Evolutionary conservation across 495 filamentous ascomycete genomes (phyloP), one percentile per base, ranked within the genome.

Genomic region (Cercophora sp.): DNA sequence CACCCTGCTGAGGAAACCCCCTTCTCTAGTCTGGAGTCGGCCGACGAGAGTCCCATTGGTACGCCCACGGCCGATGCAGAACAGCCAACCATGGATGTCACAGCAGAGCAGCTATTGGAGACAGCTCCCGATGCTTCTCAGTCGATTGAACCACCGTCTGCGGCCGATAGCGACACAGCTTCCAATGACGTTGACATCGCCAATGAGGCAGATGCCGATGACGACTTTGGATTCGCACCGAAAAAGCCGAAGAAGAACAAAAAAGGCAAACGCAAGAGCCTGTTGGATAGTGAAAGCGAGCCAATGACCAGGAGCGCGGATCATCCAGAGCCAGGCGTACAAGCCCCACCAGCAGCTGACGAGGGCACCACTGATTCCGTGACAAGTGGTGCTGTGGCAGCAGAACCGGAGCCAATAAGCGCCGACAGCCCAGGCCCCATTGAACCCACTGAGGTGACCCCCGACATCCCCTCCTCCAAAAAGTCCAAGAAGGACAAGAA

Each of bases 401-500:
- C 55, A 9, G 37, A 59, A 52, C 32, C 49, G 2, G 55, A 58
- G 34, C 58, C 61, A 61, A 64, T 64, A 31, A 43, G 47, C 51
- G 19, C 50, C 45, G 58, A 41, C 34, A 48, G 48, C 20, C 43
- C 51, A 49, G 32, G 31, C 34, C 6, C 45, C 13, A 32, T n/a
- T 22, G 51, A 56, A 52, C 32, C 52, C 29, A 16, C 40, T 37
- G 25, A 47, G n/a, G 47, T 37, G 5, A 18, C 13, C 19, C 29
- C 41, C 2, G 54, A 39, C 24, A 22, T 23, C 5, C 45, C 29
- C 9, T 8, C 19, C 6, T 39, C 48, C 8, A 69, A 65, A 42
- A 63, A 66, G 48, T 53, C 57, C 8, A 69, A 69, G 52, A 66
- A 70, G 44, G 69, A 74, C 56, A 67, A 72, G 54, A 70, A 68